Evolutionary conservation across 257 asterid species (phyloP).

Genomic region (Primulina huaijiensis): DNA sequence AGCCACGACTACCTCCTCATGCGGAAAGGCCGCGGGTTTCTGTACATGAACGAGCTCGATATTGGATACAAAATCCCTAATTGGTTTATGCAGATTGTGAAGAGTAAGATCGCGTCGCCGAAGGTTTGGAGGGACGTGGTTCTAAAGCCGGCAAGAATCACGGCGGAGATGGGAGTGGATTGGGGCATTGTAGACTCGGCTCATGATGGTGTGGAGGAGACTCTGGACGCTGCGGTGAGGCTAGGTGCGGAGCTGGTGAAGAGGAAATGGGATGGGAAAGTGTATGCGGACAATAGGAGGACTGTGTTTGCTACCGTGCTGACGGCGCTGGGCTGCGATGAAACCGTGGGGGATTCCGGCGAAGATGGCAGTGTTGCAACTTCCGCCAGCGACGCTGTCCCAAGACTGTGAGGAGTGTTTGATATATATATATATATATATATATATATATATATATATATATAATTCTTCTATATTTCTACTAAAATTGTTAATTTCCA

Average conservation of each 20-base stretch:
- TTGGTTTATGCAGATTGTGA: conserved; percentile 52
- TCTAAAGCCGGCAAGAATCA: conserved; percentile 40
- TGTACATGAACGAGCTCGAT: conserved; percentile 66
- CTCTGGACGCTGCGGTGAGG: conserved; percentile 49
- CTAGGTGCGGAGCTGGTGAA: conserved; percentile 45
- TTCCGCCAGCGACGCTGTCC: conserved; percentile 13
- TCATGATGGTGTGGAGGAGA: conserved; percentile 42
- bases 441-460: no score
- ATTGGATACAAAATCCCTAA: conserved; percentile 35
- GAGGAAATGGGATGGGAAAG: conserved; percentile 52
- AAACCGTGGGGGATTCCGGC: conserved; percentile 37
- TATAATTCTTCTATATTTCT: no score
- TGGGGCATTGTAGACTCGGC: conserved; percentile 56
- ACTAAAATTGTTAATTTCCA: no score
- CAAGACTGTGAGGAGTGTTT: conserved; percentile 31
- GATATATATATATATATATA: no score
- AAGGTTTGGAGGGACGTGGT: conserved; percentile 50
- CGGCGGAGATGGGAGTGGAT: conserved; percentile 46
- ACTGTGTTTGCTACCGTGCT: conserved; percentile 34
- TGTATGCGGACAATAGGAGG: conserved; percentile 43
- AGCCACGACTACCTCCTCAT: conserved; percentile 60
- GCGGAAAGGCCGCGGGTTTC: conserved; percentile 53
- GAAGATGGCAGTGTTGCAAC: neutral
- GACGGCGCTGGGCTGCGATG: conserved; percentile 37
- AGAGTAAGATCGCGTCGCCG: conserved; percentile 37